Evolutionary conservation across 106 monocot species (phyloP).

Genomic region (Allium fistulosum): DNA sequence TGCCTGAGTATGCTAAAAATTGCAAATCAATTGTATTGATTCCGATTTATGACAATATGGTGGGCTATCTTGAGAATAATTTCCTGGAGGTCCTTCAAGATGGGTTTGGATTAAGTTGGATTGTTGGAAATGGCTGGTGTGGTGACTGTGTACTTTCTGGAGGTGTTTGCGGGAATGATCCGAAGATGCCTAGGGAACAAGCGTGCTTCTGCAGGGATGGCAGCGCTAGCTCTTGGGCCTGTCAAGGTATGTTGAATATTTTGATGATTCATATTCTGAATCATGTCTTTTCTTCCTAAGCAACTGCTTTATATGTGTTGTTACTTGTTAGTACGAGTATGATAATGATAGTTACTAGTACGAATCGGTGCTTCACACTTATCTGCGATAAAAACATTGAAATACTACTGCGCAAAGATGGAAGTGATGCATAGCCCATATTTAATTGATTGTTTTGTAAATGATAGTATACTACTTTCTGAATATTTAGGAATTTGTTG

Average conservation of each 20-base stretch:
- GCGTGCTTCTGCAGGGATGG: background rate
- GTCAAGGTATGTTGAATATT: background rate
- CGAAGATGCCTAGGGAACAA: background rate
- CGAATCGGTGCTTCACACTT: too few relatives aligned
- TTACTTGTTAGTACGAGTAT: too few relatives aligned
- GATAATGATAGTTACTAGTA: too few relatives aligned
- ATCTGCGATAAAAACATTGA: too few relatives aligned
- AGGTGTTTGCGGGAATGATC: background rate
- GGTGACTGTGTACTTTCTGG: background rate
- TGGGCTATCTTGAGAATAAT: background rate
- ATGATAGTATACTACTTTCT: too few relatives aligned
- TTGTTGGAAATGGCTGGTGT: background rate
- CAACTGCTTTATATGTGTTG: too few relatives aligned
- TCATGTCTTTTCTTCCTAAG: too few relatives aligned
- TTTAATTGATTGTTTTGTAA: too few relatives aligned
- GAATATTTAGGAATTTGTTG: too few relatives aligned
- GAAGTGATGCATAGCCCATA: too few relatives aligned
- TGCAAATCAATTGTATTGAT: conserved; percentile 1
- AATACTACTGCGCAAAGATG: too few relatives aligned
- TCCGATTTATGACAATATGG: background rate
- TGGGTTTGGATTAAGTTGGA: background rate
- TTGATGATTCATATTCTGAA: too few relatives aligned
- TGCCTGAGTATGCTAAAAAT: background rate
- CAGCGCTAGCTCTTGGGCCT: background rate
- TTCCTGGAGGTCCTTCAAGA: background rate